These are phyloP conservation scores for Leccinum barrowsii DNA, from an alignment of 768 basidiomycete species.

Conservation along the genomic window DNA sequence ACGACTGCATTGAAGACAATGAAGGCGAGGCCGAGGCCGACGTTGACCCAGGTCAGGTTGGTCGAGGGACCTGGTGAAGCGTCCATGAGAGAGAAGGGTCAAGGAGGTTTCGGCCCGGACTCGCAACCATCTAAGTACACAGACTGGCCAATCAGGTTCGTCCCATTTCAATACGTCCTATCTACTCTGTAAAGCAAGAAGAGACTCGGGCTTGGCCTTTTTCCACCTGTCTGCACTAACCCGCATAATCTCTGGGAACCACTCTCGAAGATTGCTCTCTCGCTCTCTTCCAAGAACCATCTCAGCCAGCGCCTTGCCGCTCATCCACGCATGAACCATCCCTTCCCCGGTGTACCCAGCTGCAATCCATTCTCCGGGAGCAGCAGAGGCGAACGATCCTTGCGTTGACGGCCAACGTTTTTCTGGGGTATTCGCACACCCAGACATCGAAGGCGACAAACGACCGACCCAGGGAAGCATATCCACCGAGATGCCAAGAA, in stretches of 20 bases:
- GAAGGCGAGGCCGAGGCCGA: constrained; percentile 71
- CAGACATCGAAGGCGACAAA: constrained; percentile 46
- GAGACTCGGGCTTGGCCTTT: constrained; percentile 50
- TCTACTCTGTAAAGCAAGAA: constrained; percentile 12
- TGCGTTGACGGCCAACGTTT: neutral
- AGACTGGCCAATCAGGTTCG: neutral
- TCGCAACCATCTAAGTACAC: no score
- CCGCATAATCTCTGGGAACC: constrained; percentile 50
- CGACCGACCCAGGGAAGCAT: constrained; percentile 70
- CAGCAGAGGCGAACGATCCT: constrained; percentile 14
- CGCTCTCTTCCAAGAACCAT: constrained; percentile 49
- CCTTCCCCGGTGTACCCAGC: constrained; percentile 73
- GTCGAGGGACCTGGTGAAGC: constrained; percentile 16
- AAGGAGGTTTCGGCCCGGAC: neutral
- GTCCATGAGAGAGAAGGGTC: constrained; percentile 29
- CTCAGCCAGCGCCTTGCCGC: constrained; percentile 54
- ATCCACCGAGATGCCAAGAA: constrained; percentile 62
- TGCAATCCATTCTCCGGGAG: constrained; percentile 67
- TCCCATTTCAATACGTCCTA: neutral
- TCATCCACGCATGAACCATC: constrained; percentile 69
- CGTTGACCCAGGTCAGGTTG: constrained; percentile 66
- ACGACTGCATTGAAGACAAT: constrained; percentile 68
- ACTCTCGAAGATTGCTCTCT: constrained; percentile 30
- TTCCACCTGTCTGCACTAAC: constrained; percentile 49
- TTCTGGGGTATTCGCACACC: constrained; percentile 31